Evolutionary conservation across 768 basidiomycete species (phyloP), one percentile per base, ranked within the genome.

Genomic region (Polyporus arcularius): DNA sequence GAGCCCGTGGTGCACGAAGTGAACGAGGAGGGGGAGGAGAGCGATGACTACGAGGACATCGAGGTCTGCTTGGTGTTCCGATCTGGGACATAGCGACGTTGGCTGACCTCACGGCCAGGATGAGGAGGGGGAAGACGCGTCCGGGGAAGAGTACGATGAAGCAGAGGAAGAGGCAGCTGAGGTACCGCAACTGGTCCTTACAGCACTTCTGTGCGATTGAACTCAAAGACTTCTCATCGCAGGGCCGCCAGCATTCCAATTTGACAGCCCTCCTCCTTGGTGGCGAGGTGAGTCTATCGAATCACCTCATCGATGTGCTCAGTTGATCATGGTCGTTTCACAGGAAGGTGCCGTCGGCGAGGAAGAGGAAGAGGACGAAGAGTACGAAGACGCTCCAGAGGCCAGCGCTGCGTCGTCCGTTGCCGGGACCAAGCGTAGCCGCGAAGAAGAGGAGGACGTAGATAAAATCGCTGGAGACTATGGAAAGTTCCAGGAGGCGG

Each of bases 31-130:
- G 65, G 66, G 38, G 71, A 72, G 59, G 71, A 72, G 62, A 71
- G 70, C 61, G 71, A 72, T 65, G 71, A 67, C 18, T 72, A 71
- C 55, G 71, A 72, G 31, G 64, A 68, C 53, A 47, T 72, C 1
- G 64, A 68, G 54, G 63, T 62, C 10, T 14, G 53, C 42, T 35
- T 12, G 8, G 15, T 9, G 2, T 5, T 30, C 18, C 30, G 18
- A 43, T 59, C 30, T 28, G 7, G 35, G 28, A 3, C 35, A 9
- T 9, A n/a, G 6, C 48, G 12, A 28, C 31, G 21, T 26, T 26
- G 15, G 15, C 39, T 46, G 11, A 14, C 30, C n/a, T 18, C 16
- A 15, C 50, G 14, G 31, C 6, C 18, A 64, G 65, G 68, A 72
- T 38, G 70, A 67, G 28, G 71, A 68, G 38, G 70, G 65, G 15